Conservation (phyloP, 2,329 filamentous ascomycete genomes). For the Aspergillus uvarum region DNA sequence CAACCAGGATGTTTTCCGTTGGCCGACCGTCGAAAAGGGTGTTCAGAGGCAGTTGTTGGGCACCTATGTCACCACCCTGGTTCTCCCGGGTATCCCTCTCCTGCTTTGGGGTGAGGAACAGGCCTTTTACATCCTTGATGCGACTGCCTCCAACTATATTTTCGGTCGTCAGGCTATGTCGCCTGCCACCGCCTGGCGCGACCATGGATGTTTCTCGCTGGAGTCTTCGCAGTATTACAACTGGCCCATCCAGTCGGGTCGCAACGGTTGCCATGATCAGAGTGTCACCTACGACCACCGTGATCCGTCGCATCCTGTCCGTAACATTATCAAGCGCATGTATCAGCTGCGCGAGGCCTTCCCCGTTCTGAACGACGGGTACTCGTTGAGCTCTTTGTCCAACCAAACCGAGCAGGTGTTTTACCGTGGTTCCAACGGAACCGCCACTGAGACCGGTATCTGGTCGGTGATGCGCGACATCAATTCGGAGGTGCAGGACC, state of each 20-base stretch:
- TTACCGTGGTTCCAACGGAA: constrained; percentile 52
- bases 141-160: constrained; percentile 62
- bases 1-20: constrained; percentile 65
- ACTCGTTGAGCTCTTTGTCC: constrained; percentile 53
- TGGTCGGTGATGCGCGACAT: constrained; percentile 58
- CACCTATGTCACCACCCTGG: constrained; percentile 57
- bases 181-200: constrained; percentile 60
- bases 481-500: constrained; percentile 52
- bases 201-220: constrained; percentile 62
- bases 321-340: constrained; percentile 61
- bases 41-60: constrained; percentile 57
- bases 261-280: constrained; percentile 56
- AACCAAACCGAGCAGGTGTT: constrained; percentile 53
- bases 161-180: constrained; percentile 64
- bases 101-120: constrained; percentile 65
- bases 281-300: constrained; percentile 59
- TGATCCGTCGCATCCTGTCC: constrained; percentile 60
- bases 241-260: constrained; percentile 55
- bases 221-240: constrained; percentile 56
- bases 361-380: constrained; percentile 61
- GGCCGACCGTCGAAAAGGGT: constrained; percentile 58
- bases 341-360: constrained; percentile 58
- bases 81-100: constrained; percentile 61
- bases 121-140: constrained; percentile 62
- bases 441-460: constrained; percentile 57